Evolutionary conservation across 1,139 yeast genomes (phyloP), one percentile per base, ranked within the genome.

Genomic region (Diutina mesorugosa): DNA sequence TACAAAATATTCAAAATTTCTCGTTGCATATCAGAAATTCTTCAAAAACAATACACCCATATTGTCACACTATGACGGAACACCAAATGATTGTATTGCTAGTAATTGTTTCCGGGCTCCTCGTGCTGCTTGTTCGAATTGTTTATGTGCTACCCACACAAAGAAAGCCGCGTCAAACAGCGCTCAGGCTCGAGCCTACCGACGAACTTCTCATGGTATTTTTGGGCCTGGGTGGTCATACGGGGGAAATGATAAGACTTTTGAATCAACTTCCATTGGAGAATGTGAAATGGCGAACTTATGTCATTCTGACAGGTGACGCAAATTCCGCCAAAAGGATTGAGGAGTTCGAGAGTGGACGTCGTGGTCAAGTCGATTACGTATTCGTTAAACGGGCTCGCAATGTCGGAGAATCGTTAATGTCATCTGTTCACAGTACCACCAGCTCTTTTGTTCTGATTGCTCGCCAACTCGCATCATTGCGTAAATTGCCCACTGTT

Each of bases 161-260:
- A 9, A 35, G 14, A n/a, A 35, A 5, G 41, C 14, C 41, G 1
- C 41, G n/a, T 35, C 41, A 8, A 35, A n/a, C 41, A 35, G 41
- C 16, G 21, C 50, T 21, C 21, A 12, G 9, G 30, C 50, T 47
- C 26, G 14, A 16, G 14, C 35, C 35, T 3, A 47, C 16, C 21
- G 16, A 28, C n/a, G 51, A 30, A n/a, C 65, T 64, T 28, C 63
- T 83, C 21, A 75, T 85, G 79, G 72, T 86, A 0, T 73, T 87
- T 14, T 67, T 88, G 6, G 96, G 95, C 0, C 87, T 95, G 1
- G 99, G 81, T 0, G 99, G 98, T 1, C 99, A 93, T 66, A 91
- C 98, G 0, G 98, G 97, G 1, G 98, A 93, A 67, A 89, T 93
- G 96, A 67, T 90, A 35, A 73, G 93, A 47, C 72, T 93, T 35